Evolutionary conservation across 768 basidiomycete genomes (phyloP).

Genomic region (Gymnopilus dilepis): DNA sequence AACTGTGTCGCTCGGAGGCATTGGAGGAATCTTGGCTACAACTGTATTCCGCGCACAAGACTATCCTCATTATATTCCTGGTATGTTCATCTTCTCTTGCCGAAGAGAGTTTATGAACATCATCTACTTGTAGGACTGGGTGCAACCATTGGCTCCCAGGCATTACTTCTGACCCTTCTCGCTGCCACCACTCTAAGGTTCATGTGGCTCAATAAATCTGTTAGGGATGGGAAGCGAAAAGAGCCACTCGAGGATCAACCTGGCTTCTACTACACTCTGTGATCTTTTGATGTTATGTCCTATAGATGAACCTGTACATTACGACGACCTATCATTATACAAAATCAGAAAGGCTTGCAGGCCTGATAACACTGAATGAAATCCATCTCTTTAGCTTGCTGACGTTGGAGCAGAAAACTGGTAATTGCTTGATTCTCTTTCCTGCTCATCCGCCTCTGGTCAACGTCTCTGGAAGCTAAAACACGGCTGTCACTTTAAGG

Average conservation of each 20-base stretch:
- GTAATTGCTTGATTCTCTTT: too few relatives aligned
- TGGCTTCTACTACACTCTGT: slow-evolving; percentile 48
- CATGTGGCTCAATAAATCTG: slow-evolving; percentile 40
- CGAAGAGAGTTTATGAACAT: neutral
- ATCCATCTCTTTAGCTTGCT: too few relatives aligned
- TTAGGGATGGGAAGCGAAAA: slow-evolving; percentile 41
- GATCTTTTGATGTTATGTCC: slow-evolving; percentile 29
- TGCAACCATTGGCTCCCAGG: slow-evolving; percentile 46
- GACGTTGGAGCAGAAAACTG: too few relatives aligned
- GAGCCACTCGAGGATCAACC: slow-evolving; percentile 38
- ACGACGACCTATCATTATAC: neutral
- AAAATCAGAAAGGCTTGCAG: too few relatives aligned
- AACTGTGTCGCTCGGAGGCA: slow-evolving; percentile 45
- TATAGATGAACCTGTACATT: slow-evolving; percentile 21
- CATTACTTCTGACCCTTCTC: slow-evolving; percentile 40
- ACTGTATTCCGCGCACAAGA: slow-evolving; percentile 48
- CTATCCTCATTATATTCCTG: slow-evolving; percentile 49
- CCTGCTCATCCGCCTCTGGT: too few relatives aligned
- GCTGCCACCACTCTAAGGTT: slow-evolving; percentile 41
- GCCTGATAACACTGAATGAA: too few relatives aligned
- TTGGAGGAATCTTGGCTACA: slow-evolving; percentile 50
- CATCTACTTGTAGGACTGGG: slow-evolving; percentile 39
- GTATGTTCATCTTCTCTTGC: slow-evolving; percentile 25
- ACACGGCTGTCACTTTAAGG: too few relatives aligned
- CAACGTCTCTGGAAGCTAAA: too few relatives aligned